Conservation (phyloP, 2,329 filamentous ascomycete genomes). For the Ophiostoma ulmi region DNA sequence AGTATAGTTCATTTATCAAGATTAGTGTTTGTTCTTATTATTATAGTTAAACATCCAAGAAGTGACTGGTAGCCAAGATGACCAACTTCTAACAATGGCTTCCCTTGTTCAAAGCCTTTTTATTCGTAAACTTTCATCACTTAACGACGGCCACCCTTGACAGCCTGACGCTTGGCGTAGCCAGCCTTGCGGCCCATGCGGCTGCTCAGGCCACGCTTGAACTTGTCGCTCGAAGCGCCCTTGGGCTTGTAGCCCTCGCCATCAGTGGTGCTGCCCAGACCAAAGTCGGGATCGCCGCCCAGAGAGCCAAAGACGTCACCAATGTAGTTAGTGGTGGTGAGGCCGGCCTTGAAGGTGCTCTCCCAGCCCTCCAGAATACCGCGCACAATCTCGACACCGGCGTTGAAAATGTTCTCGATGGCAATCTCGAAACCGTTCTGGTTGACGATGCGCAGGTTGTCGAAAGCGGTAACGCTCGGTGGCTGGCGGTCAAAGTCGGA, state of each 20-base stretch:
- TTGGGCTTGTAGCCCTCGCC: conserved; percentile 33
- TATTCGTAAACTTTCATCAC: background rate
- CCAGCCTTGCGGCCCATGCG: conserved; percentile 22
- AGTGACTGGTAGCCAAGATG: background rate
- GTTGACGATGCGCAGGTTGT: conserved; percentile 55
- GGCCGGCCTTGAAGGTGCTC: conserved; percentile 50
- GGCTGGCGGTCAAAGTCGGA: conserved; percentile 69
- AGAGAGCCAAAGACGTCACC: conserved; percentile 67
- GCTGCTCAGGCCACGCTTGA: conserved; percentile 19
- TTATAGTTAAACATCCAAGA: conserved; percentile 9
- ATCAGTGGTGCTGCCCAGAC: conserved; percentile 46
- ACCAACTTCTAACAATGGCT: background rate
- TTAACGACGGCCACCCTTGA: conserved; percentile 14
- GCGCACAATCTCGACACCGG: conserved; percentile 59
- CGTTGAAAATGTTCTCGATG: conserved; percentile 60
- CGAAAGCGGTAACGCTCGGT: conserved; percentile 48
- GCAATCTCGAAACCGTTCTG: conserved; percentile 61
- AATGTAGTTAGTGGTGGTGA: conserved; percentile 59
- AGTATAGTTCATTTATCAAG: background rate
- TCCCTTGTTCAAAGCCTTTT: background rate
- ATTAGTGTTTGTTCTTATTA: background rate
- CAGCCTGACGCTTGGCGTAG: conserved; percentile 18
- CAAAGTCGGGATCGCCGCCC: conserved; percentile 62
- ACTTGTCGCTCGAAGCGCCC: conserved; percentile 28
- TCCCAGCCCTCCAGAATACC: conserved; percentile 61